phyloP scores from a whole-genome alignment of 176 grass and related monocot genomes.

The Saccharum spontaneum region DNA sequence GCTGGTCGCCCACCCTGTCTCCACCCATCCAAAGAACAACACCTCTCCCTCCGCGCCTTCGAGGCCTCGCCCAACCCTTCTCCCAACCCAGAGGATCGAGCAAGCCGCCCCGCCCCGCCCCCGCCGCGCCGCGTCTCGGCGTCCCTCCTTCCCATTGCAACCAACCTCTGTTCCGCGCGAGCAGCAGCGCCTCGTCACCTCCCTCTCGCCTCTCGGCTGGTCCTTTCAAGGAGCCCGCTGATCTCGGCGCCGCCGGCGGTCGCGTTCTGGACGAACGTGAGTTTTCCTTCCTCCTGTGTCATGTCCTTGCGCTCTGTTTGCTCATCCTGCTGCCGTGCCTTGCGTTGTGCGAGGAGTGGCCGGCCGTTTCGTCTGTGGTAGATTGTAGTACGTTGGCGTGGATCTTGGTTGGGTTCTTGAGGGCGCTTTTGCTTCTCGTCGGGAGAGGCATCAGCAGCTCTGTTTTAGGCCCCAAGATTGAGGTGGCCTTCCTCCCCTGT shows the following conservation, averaged over 20 bases:
- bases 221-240: not conserved
- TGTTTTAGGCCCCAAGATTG: not conserved
- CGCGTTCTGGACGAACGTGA: slow-evolving; percentile 22
- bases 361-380: not conserved
- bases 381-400: not conserved
- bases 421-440: not conserved
- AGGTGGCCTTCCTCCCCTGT: not conserved
- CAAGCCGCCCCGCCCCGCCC: slow-evolving; percentile 3
- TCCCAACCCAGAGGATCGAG: no score
- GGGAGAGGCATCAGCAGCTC: not conserved
- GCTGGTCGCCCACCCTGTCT: not conserved
- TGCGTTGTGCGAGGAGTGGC: no score
- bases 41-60: not conserved
- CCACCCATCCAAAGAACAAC: not conserved
- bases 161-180: not conserved
- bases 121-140: not conserved
- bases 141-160: not conserved
- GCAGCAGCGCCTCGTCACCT: not conserved
- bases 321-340: not conserved
- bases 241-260: not conserved
- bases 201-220: not conserved
- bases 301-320: not conserved
- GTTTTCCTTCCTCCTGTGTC: not conserved
- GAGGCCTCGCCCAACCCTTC: not conserved
- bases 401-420: not conserved